Percentiles rank a stretch among this genome's conserved stretches.
phyloP scores from a whole-genome alignment of 257 asterid genomes.

The Schizonepeta tenuifolia region DNA sequence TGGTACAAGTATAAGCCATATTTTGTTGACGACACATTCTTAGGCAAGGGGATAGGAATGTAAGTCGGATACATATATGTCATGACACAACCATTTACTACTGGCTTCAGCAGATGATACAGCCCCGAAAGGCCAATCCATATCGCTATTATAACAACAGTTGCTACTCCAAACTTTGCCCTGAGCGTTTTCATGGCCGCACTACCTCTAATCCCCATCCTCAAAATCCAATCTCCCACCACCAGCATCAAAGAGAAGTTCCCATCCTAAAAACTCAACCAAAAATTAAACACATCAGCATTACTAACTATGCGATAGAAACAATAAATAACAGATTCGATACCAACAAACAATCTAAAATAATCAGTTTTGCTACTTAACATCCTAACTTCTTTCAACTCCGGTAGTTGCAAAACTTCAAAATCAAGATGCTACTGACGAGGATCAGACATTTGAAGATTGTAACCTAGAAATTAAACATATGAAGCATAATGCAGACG shows the following conservation, averaged over 20 bases:
- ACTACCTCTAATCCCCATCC: slow-evolving; percentile 30
- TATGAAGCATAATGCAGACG: slow-evolving; percentile 32
- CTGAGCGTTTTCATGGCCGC: slow-evolving; percentile 43
- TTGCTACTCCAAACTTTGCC: slow-evolving; percentile 52
- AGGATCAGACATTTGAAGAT: slow-evolving; percentile 22
- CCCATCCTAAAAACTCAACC: slow-evolving; percentile 33
- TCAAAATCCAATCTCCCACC: slow-evolving; percentile 33
- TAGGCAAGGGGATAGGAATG: slow-evolving; percentile 71
- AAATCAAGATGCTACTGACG: background rate
- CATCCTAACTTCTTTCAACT: slow-evolving; percentile 23
- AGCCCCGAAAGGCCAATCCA: slow-evolving; percentile 68
- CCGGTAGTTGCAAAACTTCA: slow-evolving; percentile 1
- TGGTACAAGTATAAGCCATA: slow-evolving; percentile 84
- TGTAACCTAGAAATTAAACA: background rate
- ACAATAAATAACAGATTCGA: background rate
- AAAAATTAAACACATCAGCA: slow-evolving; percentile 18
- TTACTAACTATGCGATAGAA: slow-evolving; percentile 11
- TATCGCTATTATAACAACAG: slow-evolving; percentile 49
- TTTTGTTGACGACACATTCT: slow-evolving; percentile 59
- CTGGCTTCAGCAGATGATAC: slow-evolving; percentile 64
- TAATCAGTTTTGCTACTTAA: background rate
- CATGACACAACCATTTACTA: slow-evolving; percentile 88
- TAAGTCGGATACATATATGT: slow-evolving; percentile 99
- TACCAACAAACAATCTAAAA: slow-evolving; percentile 10
- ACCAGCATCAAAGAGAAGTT: slow-evolving; percentile 32